A percentile compares a stretch with the other conserved stretches of the same genome.
These are phyloP conservation scores for Yamadazyma phyllophila DNA, from an alignment of 805 yeast species.

Conservation along the genomic window DNA sequence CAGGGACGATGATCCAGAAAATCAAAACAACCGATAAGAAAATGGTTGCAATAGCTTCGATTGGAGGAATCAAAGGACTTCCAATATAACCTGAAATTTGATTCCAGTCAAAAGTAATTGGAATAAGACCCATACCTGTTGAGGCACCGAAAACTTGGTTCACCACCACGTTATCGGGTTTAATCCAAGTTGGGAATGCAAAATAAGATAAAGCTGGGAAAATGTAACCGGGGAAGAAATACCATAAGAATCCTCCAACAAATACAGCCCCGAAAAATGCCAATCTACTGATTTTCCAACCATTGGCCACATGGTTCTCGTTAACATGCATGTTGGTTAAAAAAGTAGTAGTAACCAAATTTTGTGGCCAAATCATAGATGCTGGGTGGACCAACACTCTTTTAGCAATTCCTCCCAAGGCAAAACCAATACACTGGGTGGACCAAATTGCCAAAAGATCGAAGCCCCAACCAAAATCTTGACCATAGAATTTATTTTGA, in stretches of 20 bases:
- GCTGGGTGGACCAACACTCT: conserved; percentile 61
- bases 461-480: conserved; percentile 30
- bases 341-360: conserved; percentile 54
- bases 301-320: conserved; percentile 53
- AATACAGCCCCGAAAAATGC: conserved; percentile 11
- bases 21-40: conserved; percentile 27
- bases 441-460: conserved; percentile 32
- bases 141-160: conserved; percentile 63
- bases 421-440: conserved; percentile 65
- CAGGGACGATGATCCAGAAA: conserved; percentile 58
- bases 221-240: conserved; percentile 61
- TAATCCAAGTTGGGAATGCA: conserved; percentile 67
- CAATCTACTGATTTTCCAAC: conserved; percentile 19
- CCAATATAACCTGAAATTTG: conserved; percentile 56
- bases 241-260: conserved; percentile 43
- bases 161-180: conserved; percentile 55
- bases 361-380: conserved; percentile 70
- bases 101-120: conserved; percentile 42
- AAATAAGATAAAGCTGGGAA: conserved; percentile 59
- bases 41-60: conserved; percentile 27
- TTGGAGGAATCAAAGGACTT: conserved; percentile 66
- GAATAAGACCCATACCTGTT: conserved; percentile 63
- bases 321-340: conserved; percentile 29
- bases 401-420: conserved; percentile 62
- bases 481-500: conserved; percentile 45